Percentiles rank a stretch among this genome's conserved stretches.
phyloP scores from a whole-genome alignment of 352 stramenopile genomes.

The Blastocystis sp. region DNA sequence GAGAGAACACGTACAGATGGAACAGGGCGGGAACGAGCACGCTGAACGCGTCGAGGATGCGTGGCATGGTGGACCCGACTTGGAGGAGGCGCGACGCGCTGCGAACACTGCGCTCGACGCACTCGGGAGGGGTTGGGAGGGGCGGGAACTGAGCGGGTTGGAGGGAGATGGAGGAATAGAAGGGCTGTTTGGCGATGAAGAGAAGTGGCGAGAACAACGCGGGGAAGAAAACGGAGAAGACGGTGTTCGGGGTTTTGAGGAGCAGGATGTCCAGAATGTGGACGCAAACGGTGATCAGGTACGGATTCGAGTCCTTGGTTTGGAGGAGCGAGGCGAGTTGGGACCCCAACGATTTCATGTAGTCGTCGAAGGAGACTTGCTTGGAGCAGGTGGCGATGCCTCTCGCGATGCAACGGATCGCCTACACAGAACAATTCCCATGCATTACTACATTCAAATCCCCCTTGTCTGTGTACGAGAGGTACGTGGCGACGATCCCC shows the following conservation, averaged over 20 bases:
- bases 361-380: not conserved
- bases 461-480: conserved; percentile 18
- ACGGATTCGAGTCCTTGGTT: not conserved
- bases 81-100: not conserved
- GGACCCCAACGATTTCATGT: not conserved
- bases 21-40: conserved; percentile 24
- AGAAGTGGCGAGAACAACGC: not conserved
- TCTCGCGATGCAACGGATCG: not conserved
- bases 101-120: not conserved
- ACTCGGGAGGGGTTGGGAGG: not conserved
- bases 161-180: not conserved
- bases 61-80: not conserved
- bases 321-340: not conserved
- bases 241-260: not conserved
- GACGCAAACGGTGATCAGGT: conserved; percentile 6
- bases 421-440: not conserved
- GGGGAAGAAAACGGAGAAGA: conserved; percentile 4
- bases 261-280: conserved; percentile 16
- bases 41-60: not conserved
- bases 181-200: conserved; percentile 9
- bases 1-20: conserved; percentile 29
- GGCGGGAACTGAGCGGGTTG: not conserved
- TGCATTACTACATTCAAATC: not conserved
- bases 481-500: not conserved
- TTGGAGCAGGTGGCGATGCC: conserved; percentile 21